Evolutionary conservation across 176 grass and related monocot species (phyloP).

Genomic region (Stipa capillata): DNA sequence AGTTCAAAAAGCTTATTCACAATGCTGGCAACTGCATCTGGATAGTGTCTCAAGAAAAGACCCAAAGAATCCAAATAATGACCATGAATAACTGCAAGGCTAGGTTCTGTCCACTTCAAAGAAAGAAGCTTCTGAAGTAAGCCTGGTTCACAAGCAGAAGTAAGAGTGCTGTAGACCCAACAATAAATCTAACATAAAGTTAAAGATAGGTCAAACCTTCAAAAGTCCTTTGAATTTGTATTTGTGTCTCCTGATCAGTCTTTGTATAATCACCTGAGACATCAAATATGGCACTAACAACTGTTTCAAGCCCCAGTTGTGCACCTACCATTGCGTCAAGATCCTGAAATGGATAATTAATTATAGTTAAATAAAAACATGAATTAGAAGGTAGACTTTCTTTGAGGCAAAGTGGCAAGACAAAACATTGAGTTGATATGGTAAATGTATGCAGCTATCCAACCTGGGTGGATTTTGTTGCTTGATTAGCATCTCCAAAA

Average conservation of each 20-base stretch:
- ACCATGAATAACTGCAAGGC: conserved; percentile 56
- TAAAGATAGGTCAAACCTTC: conserved; percentile 44
- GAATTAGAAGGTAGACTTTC: conserved; percentile 1
- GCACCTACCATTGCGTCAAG: conserved; percentile 63
- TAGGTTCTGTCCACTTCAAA: conserved; percentile 73
- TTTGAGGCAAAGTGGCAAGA: background rate
- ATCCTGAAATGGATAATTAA: conserved; percentile 44
- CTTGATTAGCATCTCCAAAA: conserved; percentile 39
- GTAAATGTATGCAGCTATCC: background rate
- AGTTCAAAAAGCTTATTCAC: conserved; percentile 91
- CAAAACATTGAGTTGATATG: conserved; percentile 3
- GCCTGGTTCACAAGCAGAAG: conserved; percentile 40
- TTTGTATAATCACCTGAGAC: conserved; percentile 44
- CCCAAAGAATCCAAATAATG: conserved; percentile 78
- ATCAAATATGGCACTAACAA: conserved; percentile 70
- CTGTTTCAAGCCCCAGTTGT: conserved; percentile 64
- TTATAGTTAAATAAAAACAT: conserved; percentile 4
- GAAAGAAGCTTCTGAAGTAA: conserved; percentile 76
- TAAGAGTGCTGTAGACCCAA: conserved; percentile 12
- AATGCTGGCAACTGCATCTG: conserved; percentile 62
- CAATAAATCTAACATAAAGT: conserved; percentile 14
- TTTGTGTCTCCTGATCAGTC: conserved; percentile 47
- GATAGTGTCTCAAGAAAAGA: conserved; percentile 64
- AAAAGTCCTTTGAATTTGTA: conserved; percentile 63
- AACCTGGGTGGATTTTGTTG: conserved; percentile 58